phyloP scores from a whole-genome alignment of 1,139 yeast species.

The Hanseniaspora gamundiae region DNA sequence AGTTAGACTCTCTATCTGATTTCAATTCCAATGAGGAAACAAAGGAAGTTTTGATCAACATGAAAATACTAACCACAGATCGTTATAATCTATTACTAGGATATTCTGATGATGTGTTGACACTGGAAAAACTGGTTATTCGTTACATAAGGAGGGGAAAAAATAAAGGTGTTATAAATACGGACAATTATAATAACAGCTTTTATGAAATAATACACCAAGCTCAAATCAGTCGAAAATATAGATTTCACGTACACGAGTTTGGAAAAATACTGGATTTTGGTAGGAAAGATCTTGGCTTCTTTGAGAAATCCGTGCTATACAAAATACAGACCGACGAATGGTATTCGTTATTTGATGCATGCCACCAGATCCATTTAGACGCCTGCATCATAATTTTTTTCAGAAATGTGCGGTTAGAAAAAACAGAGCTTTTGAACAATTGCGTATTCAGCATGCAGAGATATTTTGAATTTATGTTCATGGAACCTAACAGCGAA shows the following conservation, averaged over 20 bases:
- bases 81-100: slow-evolving; percentile 48
- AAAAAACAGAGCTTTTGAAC: background rate
- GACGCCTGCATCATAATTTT: slow-evolving; percentile 4
- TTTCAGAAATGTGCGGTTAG: background rate
- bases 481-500: background rate
- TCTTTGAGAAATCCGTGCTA: slow-evolving; percentile 2
- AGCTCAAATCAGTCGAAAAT: slow-evolving; percentile 8
- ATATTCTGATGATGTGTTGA: slow-evolving; percentile 21
- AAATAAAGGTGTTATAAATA: background rate
- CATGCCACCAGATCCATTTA: slow-evolving; percentile 9
- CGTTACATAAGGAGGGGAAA: slow-evolving; percentile 7
- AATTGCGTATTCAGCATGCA: slow-evolving; percentile 3
- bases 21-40: slow-evolving; percentile 20
- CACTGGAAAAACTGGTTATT: slow-evolving; percentile 21
- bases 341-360: slow-evolving; percentile 8
- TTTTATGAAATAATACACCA: slow-evolving; percentile 6
- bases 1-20: slow-evolving; percentile 33
- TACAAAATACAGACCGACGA: slow-evolving; percentile 1
- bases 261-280: slow-evolving; percentile 5
- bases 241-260: slow-evolving; percentile 5
- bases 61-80: slow-evolving; percentile 31
- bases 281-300: background rate
- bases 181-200: slow-evolving; percentile 8
- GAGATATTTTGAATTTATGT: background rate
- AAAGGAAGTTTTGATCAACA: slow-evolving; percentile 25